A percentile compares a stretch with the other conserved stretches of the same genome.
Conservation (phyloP, 495 filamentous ascomycete genomes). For the Aspergillus mulundensis region DNA sequence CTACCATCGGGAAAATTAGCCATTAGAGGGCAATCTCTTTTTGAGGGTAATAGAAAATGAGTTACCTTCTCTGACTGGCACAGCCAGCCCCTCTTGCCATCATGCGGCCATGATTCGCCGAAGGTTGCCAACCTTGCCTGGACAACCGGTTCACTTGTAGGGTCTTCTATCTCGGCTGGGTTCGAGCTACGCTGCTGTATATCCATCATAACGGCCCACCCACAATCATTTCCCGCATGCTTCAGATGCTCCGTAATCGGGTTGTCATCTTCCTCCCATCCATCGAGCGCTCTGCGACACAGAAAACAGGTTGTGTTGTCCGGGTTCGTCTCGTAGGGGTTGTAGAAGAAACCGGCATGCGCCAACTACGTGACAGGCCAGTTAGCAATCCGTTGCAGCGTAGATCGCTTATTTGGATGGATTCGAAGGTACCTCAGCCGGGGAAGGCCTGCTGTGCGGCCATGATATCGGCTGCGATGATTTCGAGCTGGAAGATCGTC, state of each 20-base stretch:
- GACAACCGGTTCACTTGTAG: constrained; percentile 60
- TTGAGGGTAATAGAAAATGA: not conserved
- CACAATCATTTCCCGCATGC: constrained; percentile 73
- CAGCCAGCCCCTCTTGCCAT: constrained; percentile 79
- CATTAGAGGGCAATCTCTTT: constrained; percentile 1
- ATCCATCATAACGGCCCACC: constrained; percentile 78
- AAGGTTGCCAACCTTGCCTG: constrained; percentile 82
- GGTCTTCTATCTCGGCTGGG: constrained; percentile 62
- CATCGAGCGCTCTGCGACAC: constrained; percentile 73
- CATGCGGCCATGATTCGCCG: constrained; percentile 74
- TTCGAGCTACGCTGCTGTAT: constrained; percentile 65
- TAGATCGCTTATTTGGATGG: not conserved
- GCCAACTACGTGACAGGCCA: constrained; percentile 58
- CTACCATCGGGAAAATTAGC: constrained; percentile 36
- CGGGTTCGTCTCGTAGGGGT: constrained; percentile 63
- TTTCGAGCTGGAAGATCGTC: constrained; percentile 64
- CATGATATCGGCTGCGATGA: constrained; percentile 61
- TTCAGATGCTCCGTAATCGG: constrained; percentile 80
- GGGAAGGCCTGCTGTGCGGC: constrained; percentile 66
- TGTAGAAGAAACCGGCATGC: constrained; percentile 84
- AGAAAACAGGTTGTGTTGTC: constrained; percentile 91
- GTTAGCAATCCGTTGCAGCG: not conserved
- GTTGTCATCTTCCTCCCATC: constrained; percentile 83
- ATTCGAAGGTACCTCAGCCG: constrained; percentile 51
- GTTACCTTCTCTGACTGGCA: constrained; percentile 81